A percentile compares a stretch with the other conserved stretches of the same genome.
Conservation (phyloP, 2,329 filamentous ascomycete species). For the Paracamarosporium sp. region DNA sequence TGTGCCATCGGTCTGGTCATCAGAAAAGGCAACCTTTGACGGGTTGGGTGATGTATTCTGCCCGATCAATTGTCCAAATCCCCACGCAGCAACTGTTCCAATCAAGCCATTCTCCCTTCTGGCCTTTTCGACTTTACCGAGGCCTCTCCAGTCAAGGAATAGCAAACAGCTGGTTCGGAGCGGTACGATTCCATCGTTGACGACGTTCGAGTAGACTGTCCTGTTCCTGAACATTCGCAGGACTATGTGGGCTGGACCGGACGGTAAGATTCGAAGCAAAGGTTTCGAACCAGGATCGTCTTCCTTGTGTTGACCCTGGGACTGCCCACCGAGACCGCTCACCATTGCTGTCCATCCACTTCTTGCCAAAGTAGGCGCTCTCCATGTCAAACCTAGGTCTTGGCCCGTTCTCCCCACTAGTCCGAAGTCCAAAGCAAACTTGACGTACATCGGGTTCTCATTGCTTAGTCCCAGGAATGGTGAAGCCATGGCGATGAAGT, state of each 20-base stretch:
- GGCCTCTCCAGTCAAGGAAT: slow-evolving; percentile 94
- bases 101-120: slow-evolving; percentile 89
- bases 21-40: slow-evolving; percentile 41
- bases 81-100: slow-evolving; percentile 90
- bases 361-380: slow-evolving; percentile 81
- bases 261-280: slow-evolving; percentile 84
- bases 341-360: slow-evolving; percentile 91
- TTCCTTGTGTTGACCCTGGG: slow-evolving; percentile 59
- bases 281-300: slow-evolving; percentile 85
- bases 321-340: slow-evolving; percentile 74
- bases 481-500: slow-evolving; percentile 87
- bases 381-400: slow-evolving; percentile 93
- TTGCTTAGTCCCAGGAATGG: slow-evolving; percentile 93
- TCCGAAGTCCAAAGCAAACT: slow-evolving; percentile 95
- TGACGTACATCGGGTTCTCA: slow-evolving; percentile 96
- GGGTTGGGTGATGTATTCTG: slow-evolving; percentile 68
- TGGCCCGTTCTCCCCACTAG: slow-evolving; percentile 95
- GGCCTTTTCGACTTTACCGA: slow-evolving; percentile 93
- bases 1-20: slow-evolving; percentile 34
- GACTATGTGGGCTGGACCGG: slow-evolving; percentile 86
- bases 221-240: slow-evolving; percentile 87
- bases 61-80: slow-evolving; percentile 89
- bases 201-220: slow-evolving; percentile 94
- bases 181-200: slow-evolving; percentile 97
- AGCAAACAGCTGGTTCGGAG: slow-evolving; percentile 93